Conservation (phyloP, 2,329 filamentous ascomycete genomes). For the Rhinocladiella similis region DNA sequence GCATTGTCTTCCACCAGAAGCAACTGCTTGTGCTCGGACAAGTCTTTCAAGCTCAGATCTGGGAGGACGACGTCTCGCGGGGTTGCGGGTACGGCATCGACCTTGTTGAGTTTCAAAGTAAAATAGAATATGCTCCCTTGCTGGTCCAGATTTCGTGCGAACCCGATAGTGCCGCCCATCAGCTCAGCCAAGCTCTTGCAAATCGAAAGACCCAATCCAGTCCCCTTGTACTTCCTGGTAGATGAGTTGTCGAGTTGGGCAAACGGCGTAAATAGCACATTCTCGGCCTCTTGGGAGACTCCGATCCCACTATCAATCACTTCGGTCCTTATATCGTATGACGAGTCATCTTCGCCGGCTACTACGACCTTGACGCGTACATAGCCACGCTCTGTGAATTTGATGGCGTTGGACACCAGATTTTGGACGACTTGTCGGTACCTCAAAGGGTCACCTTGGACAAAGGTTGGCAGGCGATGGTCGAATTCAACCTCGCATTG, state of each 20-base stretch:
- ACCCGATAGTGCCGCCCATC: conserved; percentile 57
- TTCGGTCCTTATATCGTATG: conserved; percentile 42
- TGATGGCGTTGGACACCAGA: conserved; percentile 60
- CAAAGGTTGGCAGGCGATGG: conserved; percentile 45
- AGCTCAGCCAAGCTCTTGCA: conserved; percentile 58
- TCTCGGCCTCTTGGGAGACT: conserved; percentile 46
- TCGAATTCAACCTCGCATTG: conserved; percentile 41
- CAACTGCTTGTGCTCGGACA: conserved; percentile 43
- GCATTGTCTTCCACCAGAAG: conserved; percentile 46
- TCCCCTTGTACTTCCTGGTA: conserved; percentile 57
- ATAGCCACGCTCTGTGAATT: conserved; percentile 60
- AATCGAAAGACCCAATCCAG: conserved; percentile 58
- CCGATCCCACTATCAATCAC: conserved; percentile 59
- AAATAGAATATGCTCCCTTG: conserved; percentile 26
- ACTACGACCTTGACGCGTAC: conserved; percentile 42
- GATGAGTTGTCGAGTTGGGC: conserved; percentile 56
- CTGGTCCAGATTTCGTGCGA: conserved; percentile 35
- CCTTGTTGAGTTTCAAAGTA: conserved; percentile 28
- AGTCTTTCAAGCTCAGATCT: conserved; percentile 35
- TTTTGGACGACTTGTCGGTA: conserved; percentile 66
- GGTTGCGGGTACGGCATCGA: conserved; percentile 19
- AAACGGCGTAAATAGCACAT: conserved; percentile 57
- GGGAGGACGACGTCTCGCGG: conserved; percentile 26
- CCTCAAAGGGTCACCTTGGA: conserved; percentile 59
- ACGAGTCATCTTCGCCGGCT: conserved; percentile 26